These are phyloP conservation scores for Saksenaea vasiformis DNA, from an alignment of 371 early-diverging fungal genomes.

Conservation along the genomic window DNA sequence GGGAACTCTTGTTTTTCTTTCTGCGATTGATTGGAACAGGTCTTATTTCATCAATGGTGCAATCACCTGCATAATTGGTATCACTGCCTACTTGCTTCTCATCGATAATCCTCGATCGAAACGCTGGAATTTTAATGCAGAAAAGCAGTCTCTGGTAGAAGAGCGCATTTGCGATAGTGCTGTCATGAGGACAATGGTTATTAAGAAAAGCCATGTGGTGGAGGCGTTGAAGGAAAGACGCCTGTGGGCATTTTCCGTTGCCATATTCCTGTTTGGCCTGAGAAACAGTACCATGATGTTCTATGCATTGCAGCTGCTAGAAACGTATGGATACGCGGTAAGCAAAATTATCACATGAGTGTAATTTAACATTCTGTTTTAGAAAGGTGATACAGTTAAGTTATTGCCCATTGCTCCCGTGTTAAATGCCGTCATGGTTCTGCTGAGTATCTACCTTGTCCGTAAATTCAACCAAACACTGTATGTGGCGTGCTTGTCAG, in stretches of 20 bases:
- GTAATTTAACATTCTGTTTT: background rate
- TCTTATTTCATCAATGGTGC: conserved; percentile 20
- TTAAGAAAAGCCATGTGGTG: conserved; percentile 22
- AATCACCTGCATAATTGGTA: conserved; percentile 23
- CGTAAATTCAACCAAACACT: conserved; percentile 19
- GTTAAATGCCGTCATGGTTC: conserved; percentile 28
- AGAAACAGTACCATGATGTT: background rate
- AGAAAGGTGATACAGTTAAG: conserved; percentile 33
- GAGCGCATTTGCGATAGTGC: conserved; percentile 24
- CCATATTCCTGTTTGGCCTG: conserved; percentile 6
- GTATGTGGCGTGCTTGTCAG: conserved; percentile 14
- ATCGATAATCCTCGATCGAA: conserved; percentile 18
- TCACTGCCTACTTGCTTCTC: conserved; percentile 23
- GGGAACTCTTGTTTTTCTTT: background rate
- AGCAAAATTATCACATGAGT: background rate
- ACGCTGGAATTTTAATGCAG: background rate
- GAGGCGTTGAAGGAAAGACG: conserved; percentile 28
- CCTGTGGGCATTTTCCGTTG: conserved; percentile 21
- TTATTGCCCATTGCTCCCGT: conserved; percentile 28
- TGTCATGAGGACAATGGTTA: conserved; percentile 21
- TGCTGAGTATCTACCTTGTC: conserved; percentile 18
- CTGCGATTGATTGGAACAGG: background rate
- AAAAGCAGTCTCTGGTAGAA: conserved; percentile 21
- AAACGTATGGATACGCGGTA: background rate
- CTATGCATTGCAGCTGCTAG: background rate